Base-by-base conservation (phyloP, 2,329 filamentous ascomycete genomes). In the Ophiostoma australiae region DNA sequence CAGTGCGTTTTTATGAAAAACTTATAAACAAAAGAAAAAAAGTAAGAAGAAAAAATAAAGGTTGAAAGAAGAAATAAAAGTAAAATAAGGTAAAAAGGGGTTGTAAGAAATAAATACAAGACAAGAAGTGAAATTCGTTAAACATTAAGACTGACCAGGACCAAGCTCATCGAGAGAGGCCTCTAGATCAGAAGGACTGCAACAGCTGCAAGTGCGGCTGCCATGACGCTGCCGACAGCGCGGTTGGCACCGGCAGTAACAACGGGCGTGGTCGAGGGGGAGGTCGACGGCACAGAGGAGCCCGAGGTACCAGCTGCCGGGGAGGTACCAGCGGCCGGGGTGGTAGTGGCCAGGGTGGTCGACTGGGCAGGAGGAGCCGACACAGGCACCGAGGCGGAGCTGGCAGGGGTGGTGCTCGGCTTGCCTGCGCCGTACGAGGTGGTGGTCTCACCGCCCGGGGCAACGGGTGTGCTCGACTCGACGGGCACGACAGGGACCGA, bases 131-230 rank as follows among this genome's bases (percentile, higher is more conserved):
- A 67, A 67, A 41, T 20, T 11, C 35, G 20, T 66, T 61, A 65
- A n/a, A 58, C 20, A 67, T 70, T 39, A 67, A 27, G 35, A 4
- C 52, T 11, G 31, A 33, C 55, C 17, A 48, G 17, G 66, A 20
- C 1, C 17, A 61, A 27, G 27, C 63, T 55, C 68, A 71, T 70
- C 3, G 37, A 74, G 10, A 10, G 11, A 58, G n/a, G n/a, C 7
- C 3, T 8, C 84, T 87, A 88, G 77, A 82, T 82, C 76, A 87
- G 78, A 79, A 83, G 76, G 77, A 85, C 78, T 76, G 83, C 85
- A 72, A 80, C 83, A 72, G 82, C 85, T 66, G 80, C 81, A 74
- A 82, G 84, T 15, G 61, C n/a, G 77, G 85, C 85, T 77, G 86
- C 79, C 76, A 84, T 72, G 76, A 81, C 81, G 73, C 85, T 86